Base-by-base conservation (phyloP, 2,329 filamentous ascomycete genomes). In the Anthostomella pinea region DNA sequence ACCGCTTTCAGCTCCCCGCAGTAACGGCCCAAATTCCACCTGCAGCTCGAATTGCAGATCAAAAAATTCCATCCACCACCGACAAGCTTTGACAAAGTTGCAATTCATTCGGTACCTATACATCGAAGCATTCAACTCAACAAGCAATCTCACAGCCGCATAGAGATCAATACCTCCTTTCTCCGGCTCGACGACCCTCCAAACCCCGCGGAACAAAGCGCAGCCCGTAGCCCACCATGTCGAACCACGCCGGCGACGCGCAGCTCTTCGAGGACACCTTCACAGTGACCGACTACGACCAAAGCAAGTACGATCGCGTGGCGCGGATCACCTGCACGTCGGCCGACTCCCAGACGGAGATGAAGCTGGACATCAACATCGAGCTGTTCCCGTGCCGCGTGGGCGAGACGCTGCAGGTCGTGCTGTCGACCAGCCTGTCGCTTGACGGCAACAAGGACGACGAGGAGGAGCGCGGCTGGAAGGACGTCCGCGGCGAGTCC, bases 211-310 rank as follows among this genome's bases (percentile, higher is more conserved):
- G n/a, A n/a, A n/a, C n/a, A n/a, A n/a, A n/a, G n/a, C n/a, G n/a
- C n/a, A n/a, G n/a, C n/a, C n/a, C n/a, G 5, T n/a, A 31, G 18
- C 29, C 18, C 8, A 8, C 30, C 17, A 74, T 75, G 66, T 59
- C 68, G 46, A 65, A 68, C 53, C 72, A 68, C 51, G 81, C 87
- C 66, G 83, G 85, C 52, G 91, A 97, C 69, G 83, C 90, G 40
- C 84, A 93, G 57, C 86, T 97, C 65, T 95, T 94, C 69, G 89
- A 96, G 68, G 89, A 95, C 60, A 83, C 79, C 56, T 96, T 97
- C 76, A 85, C 77, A 44, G 75, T 97, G 56, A 91, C 81, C 51
- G 68, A 77, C 37, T 72, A 88, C 62, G 86, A 95, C 69, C 77
- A 82, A 57, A 78, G 83, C 57, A 95, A 96, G 69, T 98, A 98